phyloP scores from a whole-genome alignment of 805 yeast genomes.

The Cyberlindnera xylosilytica region DNA sequence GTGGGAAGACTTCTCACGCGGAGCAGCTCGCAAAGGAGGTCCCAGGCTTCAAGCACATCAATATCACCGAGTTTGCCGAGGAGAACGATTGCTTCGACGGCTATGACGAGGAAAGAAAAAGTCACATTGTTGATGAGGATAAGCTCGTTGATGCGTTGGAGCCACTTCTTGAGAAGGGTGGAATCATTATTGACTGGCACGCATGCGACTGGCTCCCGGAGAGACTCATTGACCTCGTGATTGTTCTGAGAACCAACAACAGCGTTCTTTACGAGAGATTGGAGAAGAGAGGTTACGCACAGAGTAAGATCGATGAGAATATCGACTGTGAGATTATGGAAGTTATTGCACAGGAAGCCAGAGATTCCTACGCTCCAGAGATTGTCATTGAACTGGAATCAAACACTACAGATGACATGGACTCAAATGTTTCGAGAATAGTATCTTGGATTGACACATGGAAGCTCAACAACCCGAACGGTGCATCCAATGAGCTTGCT shows the following conservation, averaged over 20 bases:
- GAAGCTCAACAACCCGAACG: constrained; percentile 62
- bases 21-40: constrained; percentile 51
- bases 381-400: constrained; percentile 80
- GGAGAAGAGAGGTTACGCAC: constrained; percentile 70
- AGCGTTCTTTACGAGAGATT: constrained; percentile 71
- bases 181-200: constrained; percentile 93
- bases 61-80: constrained; percentile 80
- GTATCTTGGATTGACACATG: constrained; percentile 73
- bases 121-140: constrained; percentile 91
- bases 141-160: constrained; percentile 78
- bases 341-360: constrained; percentile 81
- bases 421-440: constrained; percentile 76
- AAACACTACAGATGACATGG: constrained; percentile 71
- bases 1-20: constrained; percentile 82
- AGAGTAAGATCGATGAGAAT: constrained; percentile 83
- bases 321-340: constrained; percentile 97
- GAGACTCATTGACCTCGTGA: constrained; percentile 84
- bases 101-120: constrained; percentile 80
- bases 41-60: constrained; percentile 46
- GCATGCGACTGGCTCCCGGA: constrained; percentile 96
- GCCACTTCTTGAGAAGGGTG: constrained; percentile 78
- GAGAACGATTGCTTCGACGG: constrained; percentile 75
- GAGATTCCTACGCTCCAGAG: constrained; percentile 73
- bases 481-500: constrained; percentile 48
- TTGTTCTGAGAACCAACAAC: constrained; percentile 81